Conservation (phyloP, 768 basidiomycete genomes). For the Suillus brevipes region DNA sequence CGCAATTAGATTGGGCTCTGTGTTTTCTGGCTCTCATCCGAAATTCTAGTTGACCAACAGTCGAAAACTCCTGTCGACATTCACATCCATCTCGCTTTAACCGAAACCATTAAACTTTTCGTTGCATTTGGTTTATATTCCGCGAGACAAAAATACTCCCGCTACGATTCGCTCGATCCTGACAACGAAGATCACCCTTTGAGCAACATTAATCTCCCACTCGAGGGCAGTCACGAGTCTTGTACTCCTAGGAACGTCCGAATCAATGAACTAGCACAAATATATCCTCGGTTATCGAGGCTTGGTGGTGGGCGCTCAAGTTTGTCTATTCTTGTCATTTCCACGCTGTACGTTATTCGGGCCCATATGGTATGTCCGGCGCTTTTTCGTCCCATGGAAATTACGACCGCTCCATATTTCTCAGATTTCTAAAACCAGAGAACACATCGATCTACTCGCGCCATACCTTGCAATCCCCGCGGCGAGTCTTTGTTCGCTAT, state of each 20-base stretch:
- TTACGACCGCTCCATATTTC: slow-evolving; percentile 4
- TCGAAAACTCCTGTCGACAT: slow-evolving; percentile 7
- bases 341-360: slow-evolving; percentile 16
- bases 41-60: background rate
- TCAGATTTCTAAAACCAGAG: slow-evolving; percentile 22
- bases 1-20: background rate
- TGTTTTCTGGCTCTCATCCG: background rate
- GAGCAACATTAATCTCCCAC: slow-evolving; percentile 10
- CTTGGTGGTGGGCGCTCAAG: slow-evolving; percentile 16
- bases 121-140: slow-evolving; percentile 21
- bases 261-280: slow-evolving; percentile 6
- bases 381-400: slow-evolving; percentile 2
- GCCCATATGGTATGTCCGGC: slow-evolving; percentile 22
- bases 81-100: slow-evolving; percentile 19
- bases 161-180: background rate
- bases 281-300: slow-evolving; percentile 7
- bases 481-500: slow-evolving; percentile 21
- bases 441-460: slow-evolving; percentile 21
- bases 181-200: slow-evolving; percentile 11
- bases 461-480: slow-evolving; percentile 26
- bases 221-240: slow-evolving; percentile 12
- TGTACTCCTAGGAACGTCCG: slow-evolving; percentile 2
- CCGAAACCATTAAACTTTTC: slow-evolving; percentile 20
- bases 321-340: slow-evolving; percentile 17
- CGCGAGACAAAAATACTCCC: slow-evolving; percentile 6